A percentile compares a stretch with the other conserved stretches of the same genome.
Evolutionary conservation across 345 rosid species (phyloP).

Genomic region (Luvunga scandens): DNA sequence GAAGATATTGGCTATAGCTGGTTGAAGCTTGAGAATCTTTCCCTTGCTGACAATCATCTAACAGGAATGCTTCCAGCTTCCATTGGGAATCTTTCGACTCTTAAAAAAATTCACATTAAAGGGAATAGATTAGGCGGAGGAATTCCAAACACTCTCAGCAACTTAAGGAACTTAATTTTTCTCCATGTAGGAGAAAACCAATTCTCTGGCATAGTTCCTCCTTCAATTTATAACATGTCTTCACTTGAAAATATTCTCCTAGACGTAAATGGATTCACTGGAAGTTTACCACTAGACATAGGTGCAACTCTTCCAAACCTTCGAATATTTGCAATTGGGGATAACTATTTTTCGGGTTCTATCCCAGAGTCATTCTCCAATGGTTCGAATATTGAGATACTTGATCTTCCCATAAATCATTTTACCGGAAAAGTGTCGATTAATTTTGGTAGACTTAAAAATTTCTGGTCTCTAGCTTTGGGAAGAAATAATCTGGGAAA

Average conservation of each 20-base stretch:
- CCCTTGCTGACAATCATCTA: not conserved
- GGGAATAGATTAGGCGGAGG: constrained; percentile 14
- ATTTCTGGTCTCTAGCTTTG: not conserved
- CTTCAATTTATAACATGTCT: constrained; percentile 20
- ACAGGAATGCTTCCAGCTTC: constrained; percentile 16
- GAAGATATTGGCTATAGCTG: not conserved
- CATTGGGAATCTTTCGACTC: constrained; percentile 14
- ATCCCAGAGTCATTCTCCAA: constrained; percentile 3
- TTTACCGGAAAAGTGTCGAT: not conserved
- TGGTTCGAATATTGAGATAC: not conserved
- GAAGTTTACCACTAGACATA: constrained; percentile 6
- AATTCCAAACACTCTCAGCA: constrained; percentile 11
- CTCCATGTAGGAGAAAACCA: not conserved
- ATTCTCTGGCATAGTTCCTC: constrained; percentile 15
- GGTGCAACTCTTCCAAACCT: constrained; percentile 16
- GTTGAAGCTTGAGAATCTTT: not conserved
- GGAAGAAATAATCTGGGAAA: not conserved
- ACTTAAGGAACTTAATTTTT: not conserved
- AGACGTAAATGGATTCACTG: not conserved
- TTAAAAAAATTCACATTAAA: not conserved
- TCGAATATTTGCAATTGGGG: not conserved
- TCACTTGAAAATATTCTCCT: not conserved
- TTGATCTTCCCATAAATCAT: not conserved
- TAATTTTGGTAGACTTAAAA: not conserved
- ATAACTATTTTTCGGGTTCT: constrained; percentile 2